Evolutionary conservation across 1,284 basidiomycete species (phyloP), one percentile per base, ranked within the genome.

Genomic region (Boletus smithii): DNA sequence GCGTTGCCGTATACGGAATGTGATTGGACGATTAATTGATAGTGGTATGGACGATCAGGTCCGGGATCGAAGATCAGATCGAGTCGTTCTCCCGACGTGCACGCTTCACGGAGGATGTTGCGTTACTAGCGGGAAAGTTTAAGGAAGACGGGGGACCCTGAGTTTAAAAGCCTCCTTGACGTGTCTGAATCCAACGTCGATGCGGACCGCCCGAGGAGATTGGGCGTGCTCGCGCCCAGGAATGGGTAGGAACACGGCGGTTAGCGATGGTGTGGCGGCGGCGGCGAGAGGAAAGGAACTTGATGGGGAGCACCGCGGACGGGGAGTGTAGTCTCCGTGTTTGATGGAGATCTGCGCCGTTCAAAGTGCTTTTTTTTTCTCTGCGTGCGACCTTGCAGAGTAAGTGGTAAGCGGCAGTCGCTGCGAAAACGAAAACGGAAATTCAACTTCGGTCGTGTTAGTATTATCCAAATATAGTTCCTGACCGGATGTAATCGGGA

Each of bases 61-160:
- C 62, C 61, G 33, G 51, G 48, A 59, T 62, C 61, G 53, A 50
- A 61, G 60, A 65, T 65, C 58, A 50, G 59, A 61, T 59, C 47
- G 52, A 13, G 41, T 13, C 16, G 8, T 52, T 57, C 32, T 39
- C 30, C 47, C 48, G 59, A 44, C 44, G 39, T n/a, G 44, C 46
- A 62, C 45, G 57, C 58, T 60, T 58, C 60, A 58, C 60, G 57
- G 48, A 46, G 30, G 39, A 48, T 49, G 40, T 60, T 55, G 53
- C 41, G 42, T 56, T 33, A 37, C 34, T 20, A 24, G 43, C 53
- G 42, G 42, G 27, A 53, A 50, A 42, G 49, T 35, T 20, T 38
- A 26, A 39, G 31, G 8, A 42, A 29, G 23, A 22, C 11, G 14
- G 6, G 14, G 14, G 14, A 53, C 22, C 49, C 49, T 38, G 56